phyloP scores from a whole-genome alignment of 1,284 basidiomycete species.

The Apiotrichum domesticum region DNA sequence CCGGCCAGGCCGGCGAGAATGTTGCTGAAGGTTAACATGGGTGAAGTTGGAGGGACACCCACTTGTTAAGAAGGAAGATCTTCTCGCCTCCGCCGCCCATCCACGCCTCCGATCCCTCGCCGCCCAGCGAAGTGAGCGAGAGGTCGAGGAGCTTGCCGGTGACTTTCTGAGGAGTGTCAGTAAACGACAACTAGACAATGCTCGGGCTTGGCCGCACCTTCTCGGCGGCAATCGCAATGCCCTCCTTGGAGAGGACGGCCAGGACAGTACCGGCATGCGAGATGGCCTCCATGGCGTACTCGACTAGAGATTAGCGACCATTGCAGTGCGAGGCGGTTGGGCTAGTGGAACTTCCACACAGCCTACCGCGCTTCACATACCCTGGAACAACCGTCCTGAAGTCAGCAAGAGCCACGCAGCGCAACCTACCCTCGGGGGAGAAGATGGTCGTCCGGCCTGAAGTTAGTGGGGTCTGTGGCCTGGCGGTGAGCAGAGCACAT shows the following conservation, averaged over 20 bases:
- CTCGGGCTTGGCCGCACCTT: conserved; percentile 50
- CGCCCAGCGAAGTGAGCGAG: conserved; percentile 74
- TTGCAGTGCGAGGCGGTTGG: background rate
- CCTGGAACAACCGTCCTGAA: conserved; percentile 80
- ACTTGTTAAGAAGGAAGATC: conserved; percentile 84
- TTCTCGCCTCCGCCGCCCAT: conserved; percentile 90
- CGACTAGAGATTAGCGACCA: conserved; percentile 56
- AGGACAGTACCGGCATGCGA: conserved; percentile 93
- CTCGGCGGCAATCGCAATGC: conserved; percentile 96
- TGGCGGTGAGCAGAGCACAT: conserved; percentile 33
- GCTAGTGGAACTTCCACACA: too few relatives aligned
- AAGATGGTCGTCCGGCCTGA: conserved; percentile 76
- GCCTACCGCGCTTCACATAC: conserved; percentile 45
- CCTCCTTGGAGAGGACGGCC: conserved; percentile 89
- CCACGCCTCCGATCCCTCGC: conserved; percentile 56
- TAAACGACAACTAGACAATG: too few relatives aligned
- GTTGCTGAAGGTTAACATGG: conserved; percentile 57
- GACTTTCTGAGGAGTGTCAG: conserved; percentile 58
- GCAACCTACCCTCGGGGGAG: conserved; percentile 75
- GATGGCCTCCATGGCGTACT: conserved; percentile 99
- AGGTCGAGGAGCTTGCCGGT: conserved; percentile 95
- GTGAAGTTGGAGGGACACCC: conserved; percentile 17
- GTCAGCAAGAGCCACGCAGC: conserved; percentile 17
- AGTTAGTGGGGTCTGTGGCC: background rate
- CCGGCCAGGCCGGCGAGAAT: conserved; percentile 93